Conservation (phyloP, 83 land plant genomes). For the Isoetes engelmannii region DNA sequence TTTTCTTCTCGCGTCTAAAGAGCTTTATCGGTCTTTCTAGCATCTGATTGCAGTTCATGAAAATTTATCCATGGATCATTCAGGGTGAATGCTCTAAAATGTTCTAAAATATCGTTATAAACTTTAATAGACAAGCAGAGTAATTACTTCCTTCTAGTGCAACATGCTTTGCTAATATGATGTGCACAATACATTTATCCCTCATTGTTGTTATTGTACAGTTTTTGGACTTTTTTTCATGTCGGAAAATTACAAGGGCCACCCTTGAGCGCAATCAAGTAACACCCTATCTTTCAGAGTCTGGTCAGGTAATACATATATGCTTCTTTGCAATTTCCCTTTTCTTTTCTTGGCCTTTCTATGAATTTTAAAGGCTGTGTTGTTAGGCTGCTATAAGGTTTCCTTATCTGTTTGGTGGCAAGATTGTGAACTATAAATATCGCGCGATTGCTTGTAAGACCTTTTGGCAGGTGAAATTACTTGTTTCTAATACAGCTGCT, state of each 20-base stretch:
- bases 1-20: too few relatives aligned
- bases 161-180: too few relatives aligned
- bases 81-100: too few relatives aligned
- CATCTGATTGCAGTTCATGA: too few relatives aligned
- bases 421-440: constrained; percentile 4
- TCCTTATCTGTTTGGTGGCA: neutral
- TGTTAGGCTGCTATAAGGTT: neutral
- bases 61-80: too few relatives aligned
- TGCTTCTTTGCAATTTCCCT: neutral
- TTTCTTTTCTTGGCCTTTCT: neutral
- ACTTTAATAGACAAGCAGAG: too few relatives aligned
- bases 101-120: too few relatives aligned
- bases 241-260: neutral
- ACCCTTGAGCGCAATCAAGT: neutral
- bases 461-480: neutral
- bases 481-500: neutral
- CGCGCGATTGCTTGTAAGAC: neutral
- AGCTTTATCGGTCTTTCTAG: too few relatives aligned
- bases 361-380: neutral
- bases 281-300: neutral
- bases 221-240: neutral
- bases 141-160: too few relatives aligned
- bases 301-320: neutral
- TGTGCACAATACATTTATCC: too few relatives aligned
- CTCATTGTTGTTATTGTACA: neutral